Base-by-base conservation (phyloP, 2,329 filamentous ascomycete species). In the Alternaria ethzedia region DNA sequence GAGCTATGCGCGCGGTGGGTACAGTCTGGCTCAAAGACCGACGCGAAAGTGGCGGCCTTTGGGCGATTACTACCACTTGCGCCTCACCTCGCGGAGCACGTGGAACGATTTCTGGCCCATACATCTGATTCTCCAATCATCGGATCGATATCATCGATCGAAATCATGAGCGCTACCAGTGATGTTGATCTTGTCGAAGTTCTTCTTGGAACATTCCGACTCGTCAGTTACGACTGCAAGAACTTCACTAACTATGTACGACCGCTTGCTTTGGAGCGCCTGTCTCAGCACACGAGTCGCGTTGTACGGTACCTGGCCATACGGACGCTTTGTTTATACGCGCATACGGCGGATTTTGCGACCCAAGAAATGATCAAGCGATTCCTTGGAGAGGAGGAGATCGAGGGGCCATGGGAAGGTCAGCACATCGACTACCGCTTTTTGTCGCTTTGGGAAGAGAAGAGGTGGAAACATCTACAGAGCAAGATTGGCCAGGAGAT, bases 1-100 rank as follows among this genome's bases (percentile, higher is more conserved):
- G 94, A 97, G 79, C 84, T 96, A 54, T 93, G 91, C 80, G 91
- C 93, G 65, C 86, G 91, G 83, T 97, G 93, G 93, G 83, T 91
- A 47, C 83, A 73, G 78, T 82, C 76, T 72, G 82, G 69, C 61
- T 71, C 66, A 41, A 64, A 73, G 44, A 78, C 77, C 32, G 74
- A 71, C 63, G 76, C 70, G 8, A 78, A 78, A 70, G 86, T 95
- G 67, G 86, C 90, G 59, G 90, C 92, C 30, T 91, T 97, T 82
- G 91, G 92, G 64, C 87, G 91, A 74, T 86, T 97, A 66, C 79
- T 97, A 71, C 92, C 93, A 17, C 90, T 96, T 83, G 91, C 92
- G 69, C 91, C 93, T 54, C 89, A 95, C 76, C 84, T 98, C 46
- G 89, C 90, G 57, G 87, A 89, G 63, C 92, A 94, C 78, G 86